These are phyloP conservation scores for Drechslerella coelobrocha DNA, from an alignment of 2,329 filamentous ascomycete species.

Conservation along the genomic window DNA sequence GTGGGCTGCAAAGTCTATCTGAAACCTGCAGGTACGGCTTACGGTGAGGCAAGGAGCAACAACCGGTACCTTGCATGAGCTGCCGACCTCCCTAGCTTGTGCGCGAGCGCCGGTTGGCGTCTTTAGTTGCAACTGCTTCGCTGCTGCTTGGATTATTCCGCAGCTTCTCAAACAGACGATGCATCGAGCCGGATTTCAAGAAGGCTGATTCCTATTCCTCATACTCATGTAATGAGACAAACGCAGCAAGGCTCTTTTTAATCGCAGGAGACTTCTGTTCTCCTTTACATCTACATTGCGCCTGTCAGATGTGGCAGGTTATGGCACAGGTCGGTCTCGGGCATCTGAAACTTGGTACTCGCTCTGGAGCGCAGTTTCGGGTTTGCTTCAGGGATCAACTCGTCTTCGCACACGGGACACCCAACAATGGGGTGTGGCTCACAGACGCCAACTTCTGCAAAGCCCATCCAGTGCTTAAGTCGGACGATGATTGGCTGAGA, in stretches of 20 bases:
- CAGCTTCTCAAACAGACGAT: constrained; percentile 47
- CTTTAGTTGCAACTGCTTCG: background rate
- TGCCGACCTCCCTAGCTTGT: constrained; percentile 32
- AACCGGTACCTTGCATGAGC: constrained; percentile 49
- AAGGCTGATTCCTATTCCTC: constrained; percentile 29
- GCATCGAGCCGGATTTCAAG: constrained; percentile 22
- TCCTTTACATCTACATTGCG: background rate
- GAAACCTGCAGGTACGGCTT: constrained; percentile 51
- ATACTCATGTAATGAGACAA: constrained; percentile 22
- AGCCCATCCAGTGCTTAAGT: constrained; percentile 44
- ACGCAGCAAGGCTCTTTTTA: constrained; percentile 25
- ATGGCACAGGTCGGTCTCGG: constrained; percentile 14
- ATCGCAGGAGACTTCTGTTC: constrained; percentile 1
- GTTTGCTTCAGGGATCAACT: background rate
- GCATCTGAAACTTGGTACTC: background rate
- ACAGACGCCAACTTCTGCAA: constrained; percentile 42
- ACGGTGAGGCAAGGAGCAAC: constrained; percentile 36
- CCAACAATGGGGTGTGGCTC: constrained; percentile 37
- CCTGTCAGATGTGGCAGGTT: constrained; percentile 43
- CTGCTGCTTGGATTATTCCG: constrained; percentile 27
- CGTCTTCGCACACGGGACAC: background rate
- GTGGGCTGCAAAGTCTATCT: constrained; percentile 48
- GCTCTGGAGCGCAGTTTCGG: background rate
- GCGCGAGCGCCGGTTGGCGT: constrained; percentile 8
- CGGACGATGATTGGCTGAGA: constrained; percentile 45